Evolutionary conservation across 163 green algal species (phyloP), one percentile per base, ranked within the genome.

Genomic region (Scenedesmus sp.): DNA sequence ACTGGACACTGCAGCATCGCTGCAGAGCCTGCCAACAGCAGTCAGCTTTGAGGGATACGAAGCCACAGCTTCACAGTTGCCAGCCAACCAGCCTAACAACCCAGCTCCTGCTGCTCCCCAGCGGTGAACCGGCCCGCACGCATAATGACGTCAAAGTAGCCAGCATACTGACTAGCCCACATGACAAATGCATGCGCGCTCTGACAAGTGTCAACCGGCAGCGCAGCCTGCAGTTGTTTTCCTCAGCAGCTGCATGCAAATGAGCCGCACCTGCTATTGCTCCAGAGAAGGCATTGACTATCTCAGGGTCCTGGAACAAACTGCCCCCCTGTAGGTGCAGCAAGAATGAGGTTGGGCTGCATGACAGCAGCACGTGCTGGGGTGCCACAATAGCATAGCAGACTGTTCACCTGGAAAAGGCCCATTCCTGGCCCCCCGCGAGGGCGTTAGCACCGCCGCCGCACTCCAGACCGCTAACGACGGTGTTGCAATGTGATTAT

Each of bases 271-370:
- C 95, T 85, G 95, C 93, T 46, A 97, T 70, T 24, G 96, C 96
- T 22, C 96, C 96, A 18, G 96, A 95, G 20, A 97, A 43, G 0
- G 94, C 95, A 93, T 96, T 97, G 26, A 96, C 88, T 26, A 97
- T 93, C 87, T 96, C 96, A 9, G 89, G 93, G 61, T 97, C 95
- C 46, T 94, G 65, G 7, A 92, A 89, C 72, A 88, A 30, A 46
- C 65, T 44, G 53, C 86, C 43, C n/a, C 61, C 24, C 76, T n/a
- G n/a, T 18, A 82, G 51, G 51, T 12, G n/a, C 15, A 15, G 33
- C 35, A 51, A 40, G 2, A 2, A 6, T 61, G 51, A 81, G 35
- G 33, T 22, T 86, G 12, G 22, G 51, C 43, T 59, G 85, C 42
- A 24, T 15, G n/a, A 84, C 68, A 73, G 86, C 72, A 85, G 70